Percentiles rank a stretch among this genome's conserved stretches.
phyloP scores from a whole-genome alignment of 805 yeast species.

The Debaryomyces hansenii region DNA sequence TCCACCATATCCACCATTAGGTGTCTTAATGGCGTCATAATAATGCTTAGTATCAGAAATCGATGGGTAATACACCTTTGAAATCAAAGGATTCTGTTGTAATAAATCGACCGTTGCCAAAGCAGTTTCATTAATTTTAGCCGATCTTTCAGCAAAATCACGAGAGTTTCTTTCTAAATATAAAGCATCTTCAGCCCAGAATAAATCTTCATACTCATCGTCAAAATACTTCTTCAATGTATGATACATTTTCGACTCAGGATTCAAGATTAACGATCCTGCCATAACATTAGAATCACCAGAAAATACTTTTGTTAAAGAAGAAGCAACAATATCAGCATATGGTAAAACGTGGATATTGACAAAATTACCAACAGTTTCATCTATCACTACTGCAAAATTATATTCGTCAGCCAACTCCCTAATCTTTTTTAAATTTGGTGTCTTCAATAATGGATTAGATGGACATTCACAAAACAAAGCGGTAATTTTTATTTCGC shows the following conservation, averaged over 20 bases:
- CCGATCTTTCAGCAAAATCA: conserved; percentile 71
- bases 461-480: conserved; percentile 94
- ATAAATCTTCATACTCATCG: conserved; percentile 61
- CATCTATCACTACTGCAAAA: conserved; percentile 86
- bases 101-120: conserved; percentile 55
- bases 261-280: conserved; percentile 82
- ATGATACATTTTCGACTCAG: conserved; percentile 51
- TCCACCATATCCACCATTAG: conserved; percentile 87
- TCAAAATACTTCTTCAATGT: conserved; percentile 51
- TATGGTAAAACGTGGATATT: conserved; percentile 79
- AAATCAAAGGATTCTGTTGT: conserved; percentile 50
- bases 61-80: conserved; percentile 72
- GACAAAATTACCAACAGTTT: conserved; percentile 88
- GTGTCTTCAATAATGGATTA: conserved; percentile 87
- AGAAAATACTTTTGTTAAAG: conserved; percentile 87
- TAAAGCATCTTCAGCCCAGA: conserved; percentile 95
- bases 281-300: conserved; percentile 97
- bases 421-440: conserved; percentile 67
- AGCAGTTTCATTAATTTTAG: conserved; percentile 57
- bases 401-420: conserved; percentile 64
- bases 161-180: conserved; percentile 90
- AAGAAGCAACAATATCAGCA: conserved; percentile 84
- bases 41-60: conserved; percentile 52
- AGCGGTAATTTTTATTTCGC: conserved; percentile 64
- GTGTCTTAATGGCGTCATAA: conserved; percentile 70